Conservation (phyloP, 495 filamentous ascomycete genomes). For the Podospora anserina region DNA sequence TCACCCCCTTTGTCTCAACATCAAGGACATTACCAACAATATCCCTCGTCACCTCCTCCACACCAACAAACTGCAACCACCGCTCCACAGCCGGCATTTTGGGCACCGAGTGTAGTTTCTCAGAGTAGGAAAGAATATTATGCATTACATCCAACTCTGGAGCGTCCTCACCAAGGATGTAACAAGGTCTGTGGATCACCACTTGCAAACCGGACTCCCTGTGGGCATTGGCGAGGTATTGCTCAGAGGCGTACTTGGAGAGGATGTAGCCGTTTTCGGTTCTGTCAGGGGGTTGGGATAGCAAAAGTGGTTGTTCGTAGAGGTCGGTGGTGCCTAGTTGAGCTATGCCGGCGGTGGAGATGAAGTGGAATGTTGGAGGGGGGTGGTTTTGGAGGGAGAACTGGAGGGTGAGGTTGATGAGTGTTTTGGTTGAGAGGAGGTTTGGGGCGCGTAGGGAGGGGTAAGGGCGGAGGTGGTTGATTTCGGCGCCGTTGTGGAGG, state of each 20-base stretch:
- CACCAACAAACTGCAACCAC: conserved; percentile 14
- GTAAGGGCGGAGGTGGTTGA: conserved; percentile 49
- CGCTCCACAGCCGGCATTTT: conserved; percentile 1
- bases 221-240: conserved; percentile 37
- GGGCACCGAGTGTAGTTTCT: conserved; percentile 6
- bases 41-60: conserved; percentile 10
- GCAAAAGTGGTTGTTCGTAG: conserved; percentile 5
- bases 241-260: conserved; percentile 51
- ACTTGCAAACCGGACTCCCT: conserved; percentile 29
- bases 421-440: conserved; percentile 36
- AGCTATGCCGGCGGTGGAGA: conserved; percentile 42
- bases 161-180: conserved; percentile 29
- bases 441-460: conserved; percentile 40
- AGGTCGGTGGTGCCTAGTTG: conserved; percentile 21
- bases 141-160: conserved; percentile 24
- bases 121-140: conserved; percentile 5
- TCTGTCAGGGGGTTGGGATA: conserved; percentile 12
- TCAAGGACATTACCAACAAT: conserved; percentile 1
- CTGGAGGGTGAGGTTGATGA: conserved; percentile 22
- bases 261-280: conserved; percentile 42
- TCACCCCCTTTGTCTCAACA: not conserved
- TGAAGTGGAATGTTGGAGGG: conserved; percentile 39
- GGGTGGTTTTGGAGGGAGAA: conserved; percentile 17
- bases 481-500: conserved; percentile 52
- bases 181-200: conserved; percentile 41